A percentile compares a stretch with the other conserved stretches of the same genome.
These are phyloP conservation scores for Aspergillus nomiae DNA, from an alignment of 2,329 filamentous ascomycete species.

Conservation along the genomic window DNA sequence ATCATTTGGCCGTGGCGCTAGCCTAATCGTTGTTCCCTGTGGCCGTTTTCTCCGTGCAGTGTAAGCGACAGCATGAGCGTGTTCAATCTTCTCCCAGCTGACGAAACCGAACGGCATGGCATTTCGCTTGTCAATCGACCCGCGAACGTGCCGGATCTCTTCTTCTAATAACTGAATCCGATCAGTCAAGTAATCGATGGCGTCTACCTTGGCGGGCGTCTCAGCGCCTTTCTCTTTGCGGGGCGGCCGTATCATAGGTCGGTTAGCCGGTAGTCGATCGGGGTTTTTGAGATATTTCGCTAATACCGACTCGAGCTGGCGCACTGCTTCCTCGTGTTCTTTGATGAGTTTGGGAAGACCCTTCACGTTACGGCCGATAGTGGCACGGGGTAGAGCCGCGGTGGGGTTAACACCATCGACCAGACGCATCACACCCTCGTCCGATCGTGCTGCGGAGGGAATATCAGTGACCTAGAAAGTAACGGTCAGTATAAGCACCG, in stretches of 20 bases:
- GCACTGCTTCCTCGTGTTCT: constrained; percentile 78
- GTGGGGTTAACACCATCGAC: constrained; percentile 79
- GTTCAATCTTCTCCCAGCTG: constrained; percentile 83
- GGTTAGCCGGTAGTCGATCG: constrained; percentile 70
- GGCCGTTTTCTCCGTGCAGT: constrained; percentile 78
- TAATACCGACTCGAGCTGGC: constrained; percentile 77
- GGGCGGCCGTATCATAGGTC: constrained; percentile 77
- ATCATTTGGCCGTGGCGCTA: constrained; percentile 86
- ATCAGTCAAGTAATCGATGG: constrained; percentile 88
- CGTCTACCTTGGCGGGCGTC: constrained; percentile 76
- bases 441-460: constrained; percentile 71
- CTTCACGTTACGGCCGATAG: constrained; percentile 89
- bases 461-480: constrained; percentile 73
- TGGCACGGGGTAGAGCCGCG: constrained; percentile 75
- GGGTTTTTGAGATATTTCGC: constrained; percentile 92
- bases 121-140: constrained; percentile 80
- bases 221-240: constrained; percentile 75
- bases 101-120: constrained; percentile 92
- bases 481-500: background rate
- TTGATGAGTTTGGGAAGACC: constrained; percentile 82
- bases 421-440: constrained; percentile 84
- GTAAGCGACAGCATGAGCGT: constrained; percentile 86
- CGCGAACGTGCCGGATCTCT: constrained; percentile 80
- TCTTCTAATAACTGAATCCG: constrained; percentile 81
- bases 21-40: constrained; percentile 71